Evolutionary conservation across 208 protist species (phyloP).

Genomic region (Leishmania mexicana): DNA sequence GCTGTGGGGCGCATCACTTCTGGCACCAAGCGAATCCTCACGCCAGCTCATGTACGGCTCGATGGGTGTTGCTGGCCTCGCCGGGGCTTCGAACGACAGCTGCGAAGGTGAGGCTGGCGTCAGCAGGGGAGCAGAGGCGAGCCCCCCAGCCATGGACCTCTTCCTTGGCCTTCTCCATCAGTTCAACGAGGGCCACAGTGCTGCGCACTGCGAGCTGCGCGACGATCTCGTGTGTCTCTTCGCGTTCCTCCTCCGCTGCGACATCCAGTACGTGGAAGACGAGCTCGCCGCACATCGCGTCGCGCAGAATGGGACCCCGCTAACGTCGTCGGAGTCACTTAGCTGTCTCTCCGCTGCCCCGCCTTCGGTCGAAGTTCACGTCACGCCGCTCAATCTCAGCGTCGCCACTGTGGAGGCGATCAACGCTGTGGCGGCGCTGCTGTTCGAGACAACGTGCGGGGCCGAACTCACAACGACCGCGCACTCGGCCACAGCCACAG

Average conservation of each 20-base stretch:
- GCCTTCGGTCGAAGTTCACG: neutral
- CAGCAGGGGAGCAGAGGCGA: conserved; percentile 7
- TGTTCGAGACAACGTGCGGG: conserved; percentile 77
- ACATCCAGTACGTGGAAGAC: conserved; percentile 26
- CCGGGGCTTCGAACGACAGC: neutral
- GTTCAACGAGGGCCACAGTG: conserved; percentile 57
- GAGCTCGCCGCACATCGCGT: conserved; percentile 18
- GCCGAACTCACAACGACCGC: conserved; percentile 43
- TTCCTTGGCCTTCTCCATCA: conserved; percentile 58
- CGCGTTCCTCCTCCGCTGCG: conserved; percentile 41
- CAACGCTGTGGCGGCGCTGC: conserved; percentile 51
- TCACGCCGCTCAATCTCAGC: conserved; percentile 26
- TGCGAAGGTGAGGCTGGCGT: neutral
- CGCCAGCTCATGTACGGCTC: conserved; percentile 47
- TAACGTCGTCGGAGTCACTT: neutral
- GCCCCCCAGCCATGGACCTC: conserved; percentile 50
- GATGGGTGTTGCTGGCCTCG: neutral
- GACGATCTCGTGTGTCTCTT: conserved; percentile 66
- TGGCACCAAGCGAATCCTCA: conserved; percentile 39
- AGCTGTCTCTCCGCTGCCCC: neutral
- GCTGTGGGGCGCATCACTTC: conserved; percentile 48
- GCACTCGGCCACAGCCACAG: neutral
- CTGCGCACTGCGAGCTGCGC: conserved; percentile 60
- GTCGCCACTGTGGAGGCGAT: conserved; percentile 54
- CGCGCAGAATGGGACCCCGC: neutral